Conservation (phyloP, 768 basidiomycete species). For the Cytidiella melzeri region DNA sequence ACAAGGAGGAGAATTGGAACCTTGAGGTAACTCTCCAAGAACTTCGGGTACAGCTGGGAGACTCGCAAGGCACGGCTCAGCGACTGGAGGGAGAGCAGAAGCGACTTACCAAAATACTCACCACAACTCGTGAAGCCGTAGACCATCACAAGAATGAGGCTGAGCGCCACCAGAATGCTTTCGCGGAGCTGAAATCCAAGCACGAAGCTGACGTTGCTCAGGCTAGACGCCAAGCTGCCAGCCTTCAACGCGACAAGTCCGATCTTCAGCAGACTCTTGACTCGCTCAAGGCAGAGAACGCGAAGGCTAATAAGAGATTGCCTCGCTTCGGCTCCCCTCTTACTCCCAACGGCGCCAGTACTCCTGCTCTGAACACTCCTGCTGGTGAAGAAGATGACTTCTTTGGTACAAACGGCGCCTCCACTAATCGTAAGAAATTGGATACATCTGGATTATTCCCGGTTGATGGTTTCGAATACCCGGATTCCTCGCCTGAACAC, state of each 20-base stretch:
- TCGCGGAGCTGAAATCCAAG: conserved; percentile 78
- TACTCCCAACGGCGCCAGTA: conserved; percentile 49
- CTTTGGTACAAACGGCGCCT: conserved; percentile 58
- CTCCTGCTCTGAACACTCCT: conserved; percentile 42
- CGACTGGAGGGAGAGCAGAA: conserved; percentile 81
- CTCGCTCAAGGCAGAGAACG: conserved; percentile 63
- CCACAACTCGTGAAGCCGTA: conserved; percentile 61
- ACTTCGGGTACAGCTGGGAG: conserved; percentile 60
- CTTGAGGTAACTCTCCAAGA: conserved; percentile 92
- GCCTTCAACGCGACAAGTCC: conserved; percentile 85
- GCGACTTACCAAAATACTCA: conserved; percentile 69
- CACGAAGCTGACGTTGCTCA: conserved; percentile 95
- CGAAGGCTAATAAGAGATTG: conserved; percentile 54
- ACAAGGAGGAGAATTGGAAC: conserved; percentile 99
- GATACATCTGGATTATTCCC: conserved; percentile 45
- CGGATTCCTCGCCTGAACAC: conserved; percentile 54
- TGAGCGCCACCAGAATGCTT: conserved; percentile 56
- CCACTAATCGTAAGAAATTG: conserved; percentile 53
- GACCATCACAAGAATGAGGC: conserved; percentile 86
- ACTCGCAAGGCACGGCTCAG: conserved; percentile 56
- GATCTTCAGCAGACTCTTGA: conserved; percentile 84
- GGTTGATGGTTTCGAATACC: conserved; percentile 37
- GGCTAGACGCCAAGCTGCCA: conserved; percentile 81
- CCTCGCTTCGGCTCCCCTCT: conserved; percentile 67
- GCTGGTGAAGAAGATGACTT: conserved; percentile 56